Evolutionary conservation across 495 filamentous ascomycete genomes (phyloP).

Genomic region (Daldinia concentrica): DNA sequence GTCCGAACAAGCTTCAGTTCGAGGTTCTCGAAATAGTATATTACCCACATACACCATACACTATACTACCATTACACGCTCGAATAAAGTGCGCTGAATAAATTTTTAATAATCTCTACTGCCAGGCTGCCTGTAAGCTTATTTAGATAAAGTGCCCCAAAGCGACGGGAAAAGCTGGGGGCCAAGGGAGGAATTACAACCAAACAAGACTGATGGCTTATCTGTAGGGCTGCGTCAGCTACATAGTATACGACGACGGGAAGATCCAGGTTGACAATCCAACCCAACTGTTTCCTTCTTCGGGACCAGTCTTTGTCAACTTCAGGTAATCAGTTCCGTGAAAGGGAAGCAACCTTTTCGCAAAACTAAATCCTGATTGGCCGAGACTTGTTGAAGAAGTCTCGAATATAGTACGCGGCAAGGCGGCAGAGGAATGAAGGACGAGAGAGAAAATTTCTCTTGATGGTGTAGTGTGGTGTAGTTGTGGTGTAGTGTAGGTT

Average conservation of each 20-base stretch:
- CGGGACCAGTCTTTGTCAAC: conserved; percentile 36
- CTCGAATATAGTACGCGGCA: conserved; percentile 45
- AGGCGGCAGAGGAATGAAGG: conserved; percentile 29
- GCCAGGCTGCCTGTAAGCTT: conserved; percentile 25
- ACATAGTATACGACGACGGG: conserved; percentile 41
- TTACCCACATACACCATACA: neutral
- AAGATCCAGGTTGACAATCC: conserved; percentile 41
- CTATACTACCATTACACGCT: neutral
- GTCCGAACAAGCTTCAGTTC: neutral
- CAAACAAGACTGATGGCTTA: conserved; percentile 26
- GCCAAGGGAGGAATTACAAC: conserved; percentile 40
- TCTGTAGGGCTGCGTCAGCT: conserved; percentile 50
- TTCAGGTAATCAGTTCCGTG: conserved; percentile 32
- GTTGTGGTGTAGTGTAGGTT: conserved; percentile 2
- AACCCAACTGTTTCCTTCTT: conserved; percentile 29
- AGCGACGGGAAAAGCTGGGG: conserved; percentile 28
- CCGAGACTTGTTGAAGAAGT: conserved; percentile 22
- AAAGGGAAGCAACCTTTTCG: neutral
- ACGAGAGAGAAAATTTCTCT: conserved; percentile 13
- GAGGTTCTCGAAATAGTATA: conserved; percentile 9
- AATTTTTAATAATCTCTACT: conserved; percentile 19
- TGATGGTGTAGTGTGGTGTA: conserved; percentile 21
- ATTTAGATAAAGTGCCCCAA: conserved; percentile 38
- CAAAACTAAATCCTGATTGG: conserved; percentile 18
- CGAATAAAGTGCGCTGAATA: neutral